Evolutionary conservation across 306 rosid genomes (phyloP).

Genomic region (Lathyrus aphaca): DNA sequence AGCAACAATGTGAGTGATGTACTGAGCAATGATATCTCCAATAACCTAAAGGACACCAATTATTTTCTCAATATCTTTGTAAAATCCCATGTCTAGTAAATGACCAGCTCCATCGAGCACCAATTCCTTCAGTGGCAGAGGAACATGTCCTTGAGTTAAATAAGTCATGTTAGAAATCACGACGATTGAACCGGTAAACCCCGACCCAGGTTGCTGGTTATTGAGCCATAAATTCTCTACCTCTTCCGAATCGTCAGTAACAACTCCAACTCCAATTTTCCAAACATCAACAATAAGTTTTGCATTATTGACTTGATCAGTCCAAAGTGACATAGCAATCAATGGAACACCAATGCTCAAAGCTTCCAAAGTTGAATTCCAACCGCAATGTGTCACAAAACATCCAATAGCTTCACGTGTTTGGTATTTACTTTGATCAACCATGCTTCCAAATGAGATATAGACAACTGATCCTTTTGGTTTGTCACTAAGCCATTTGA

Average conservation of each 20-base stretch:
- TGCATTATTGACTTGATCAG: slow-evolving; percentile 27
- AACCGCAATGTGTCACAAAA: slow-evolving; percentile 28
- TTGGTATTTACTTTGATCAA: slow-evolving; percentile 11
- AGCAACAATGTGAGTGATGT: too few species aligned
- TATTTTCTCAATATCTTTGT: too few species aligned
- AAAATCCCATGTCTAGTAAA: too few species aligned
- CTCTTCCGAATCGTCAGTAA: slow-evolving; percentile 19
- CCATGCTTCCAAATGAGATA: slow-evolving; percentile 35
- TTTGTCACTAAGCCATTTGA: slow-evolving; percentile 25
- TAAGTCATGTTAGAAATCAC: slow-evolving; percentile 61
- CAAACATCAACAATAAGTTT: slow-evolving; percentile 18
- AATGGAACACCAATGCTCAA: slow-evolving; percentile 10
- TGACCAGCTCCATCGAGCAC: too few species aligned
- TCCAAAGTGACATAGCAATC: slow-evolving; percentile 22
- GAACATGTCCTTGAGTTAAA: too few species aligned
- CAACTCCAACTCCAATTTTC: slow-evolving; percentile 14
- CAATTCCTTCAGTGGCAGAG: too few species aligned
- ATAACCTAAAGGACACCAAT: too few species aligned
- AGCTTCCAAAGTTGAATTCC: slow-evolving; percentile 28
- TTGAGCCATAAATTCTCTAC: slow-evolving; percentile 73
- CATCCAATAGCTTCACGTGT: background rate
- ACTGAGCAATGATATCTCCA: too few species aligned
- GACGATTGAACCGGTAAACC: slow-evolving; percentile 60
- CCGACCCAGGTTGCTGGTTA: slow-evolving; percentile 52
- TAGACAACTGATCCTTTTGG: slow-evolving; percentile 32